Evolutionary conservation across 192 early-diverging fungal genomes (phyloP).

Genomic region (Entophlyctis luteolus): DNA sequence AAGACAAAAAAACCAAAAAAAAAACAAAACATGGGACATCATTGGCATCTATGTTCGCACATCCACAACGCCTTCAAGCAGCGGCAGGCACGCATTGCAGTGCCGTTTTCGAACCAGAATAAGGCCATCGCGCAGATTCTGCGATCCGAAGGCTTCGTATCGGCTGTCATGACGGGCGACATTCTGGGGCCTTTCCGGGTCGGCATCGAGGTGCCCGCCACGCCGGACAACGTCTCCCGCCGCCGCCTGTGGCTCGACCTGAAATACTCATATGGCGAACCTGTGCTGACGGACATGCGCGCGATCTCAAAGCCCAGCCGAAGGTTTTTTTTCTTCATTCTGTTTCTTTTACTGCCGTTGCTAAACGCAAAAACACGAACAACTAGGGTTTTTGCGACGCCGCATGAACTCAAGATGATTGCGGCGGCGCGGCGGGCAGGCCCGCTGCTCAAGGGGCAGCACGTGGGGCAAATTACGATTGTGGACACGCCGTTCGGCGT

Average conservation of each 20-base stretch:
- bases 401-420: constrained; percentile 58
- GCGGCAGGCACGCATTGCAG: constrained; percentile 73
- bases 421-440: constrained; percentile 70
- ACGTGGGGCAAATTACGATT: constrained; percentile 88
- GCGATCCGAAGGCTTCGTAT: constrained; percentile 87
- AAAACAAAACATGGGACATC: constrained; percentile 59
- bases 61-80: constrained; percentile 88
- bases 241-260: constrained; percentile 89
- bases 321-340: constrained; percentile 68
- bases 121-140: constrained; percentile 78
- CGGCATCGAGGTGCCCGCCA: constrained; percentile 67
- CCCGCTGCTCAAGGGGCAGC: constrained; percentile 71
- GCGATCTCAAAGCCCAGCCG: constrained; percentile 84
- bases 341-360: too few relatives aligned
- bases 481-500: constrained; percentile 82
- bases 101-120: constrained; percentile 88
- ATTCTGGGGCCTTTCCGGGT: constrained; percentile 58
- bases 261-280: constrained; percentile 79
- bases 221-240: constrained; percentile 76
- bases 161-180: constrained; percentile 73
- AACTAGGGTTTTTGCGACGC: constrained; percentile 54
- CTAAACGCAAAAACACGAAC: too few relatives aligned
- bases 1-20: not conserved
- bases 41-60: constrained; percentile 81
- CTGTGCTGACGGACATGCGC: constrained; percentile 74